Evolutionary conservation across 2,329 filamentous ascomycete species (phyloP).

Genomic region (Monilinia fructigena): DNA sequence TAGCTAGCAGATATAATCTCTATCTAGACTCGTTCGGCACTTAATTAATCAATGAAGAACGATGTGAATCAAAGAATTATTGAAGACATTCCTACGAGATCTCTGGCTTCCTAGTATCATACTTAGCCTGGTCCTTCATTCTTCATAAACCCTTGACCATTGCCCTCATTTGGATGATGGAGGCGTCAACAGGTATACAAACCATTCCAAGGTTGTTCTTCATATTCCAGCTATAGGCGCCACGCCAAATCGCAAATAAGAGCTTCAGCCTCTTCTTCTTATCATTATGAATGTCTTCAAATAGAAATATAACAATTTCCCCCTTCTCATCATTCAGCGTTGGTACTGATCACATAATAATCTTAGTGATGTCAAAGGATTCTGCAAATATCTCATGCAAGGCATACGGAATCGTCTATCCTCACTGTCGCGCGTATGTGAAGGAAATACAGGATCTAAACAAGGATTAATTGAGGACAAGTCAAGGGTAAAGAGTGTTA

Average conservation of each 20-base stretch:
- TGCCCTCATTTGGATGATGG: background rate
- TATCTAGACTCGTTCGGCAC: background rate
- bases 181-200: background rate
- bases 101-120: background rate
- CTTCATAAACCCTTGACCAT: background rate
- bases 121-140: slow-evolving; percentile 4
- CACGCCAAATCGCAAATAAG: slow-evolving; percentile 1
- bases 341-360: slow-evolving; percentile 11
- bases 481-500: background rate
- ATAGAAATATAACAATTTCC: slow-evolving; percentile 10
- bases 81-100: background rate
- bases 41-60: background rate
- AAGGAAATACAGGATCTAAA: slow-evolving; percentile 1
- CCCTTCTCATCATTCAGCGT: background rate
- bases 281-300: slow-evolving; percentile 14
- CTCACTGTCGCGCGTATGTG: slow-evolving; percentile 11
- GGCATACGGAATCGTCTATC: slow-evolving; percentile 6
- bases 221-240: background rate
- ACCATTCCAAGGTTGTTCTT: background rate
- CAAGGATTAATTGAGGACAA: slow-evolving; percentile 3
- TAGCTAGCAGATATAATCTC: background rate
- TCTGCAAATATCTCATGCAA: slow-evolving; percentile 14
- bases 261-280: slow-evolving; percentile 5
- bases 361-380: background rate
- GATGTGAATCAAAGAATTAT: background rate